Evolutionary conservation across 306 rosid species (phyloP).

Genomic region (Corylus heterophylla): DNA sequence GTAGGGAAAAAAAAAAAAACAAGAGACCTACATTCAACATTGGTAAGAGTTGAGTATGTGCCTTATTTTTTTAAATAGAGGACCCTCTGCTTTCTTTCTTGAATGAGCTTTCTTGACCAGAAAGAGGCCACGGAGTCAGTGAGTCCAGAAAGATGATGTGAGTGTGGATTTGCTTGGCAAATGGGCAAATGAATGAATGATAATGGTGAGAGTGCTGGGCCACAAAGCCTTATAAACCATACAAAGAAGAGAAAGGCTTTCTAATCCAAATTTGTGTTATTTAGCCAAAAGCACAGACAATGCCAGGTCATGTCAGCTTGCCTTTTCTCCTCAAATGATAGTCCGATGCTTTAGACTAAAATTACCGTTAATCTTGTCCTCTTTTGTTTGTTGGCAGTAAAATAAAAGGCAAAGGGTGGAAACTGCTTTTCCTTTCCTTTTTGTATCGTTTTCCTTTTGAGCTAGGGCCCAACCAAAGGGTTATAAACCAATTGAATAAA

Average conservation of each 20-base stretch:
- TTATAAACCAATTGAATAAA: too few relatives aligned
- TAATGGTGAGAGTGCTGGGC: background rate
- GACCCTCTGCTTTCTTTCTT: constrained; percentile 29
- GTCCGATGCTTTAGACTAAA: background rate
- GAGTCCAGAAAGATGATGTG: background rate
- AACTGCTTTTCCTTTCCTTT: background rate
- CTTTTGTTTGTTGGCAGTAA: background rate
- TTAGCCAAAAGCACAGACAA: constrained; percentile 1
- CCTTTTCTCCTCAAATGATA: background rate
- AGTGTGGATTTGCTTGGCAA: background rate
- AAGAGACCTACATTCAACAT: too few relatives aligned
- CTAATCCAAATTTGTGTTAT: background rate
- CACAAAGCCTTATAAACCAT: background rate
- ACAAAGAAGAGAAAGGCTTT: background rate
- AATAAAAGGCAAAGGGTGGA: background rate
- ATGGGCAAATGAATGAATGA: too few relatives aligned
- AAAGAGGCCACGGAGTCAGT: background rate
- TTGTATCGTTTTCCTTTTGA: background rate
- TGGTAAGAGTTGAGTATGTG: too few relatives aligned
- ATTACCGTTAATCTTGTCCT: background rate
- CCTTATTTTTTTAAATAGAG: constrained; percentile 21
- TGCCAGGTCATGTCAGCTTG: too few relatives aligned
- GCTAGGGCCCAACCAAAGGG: too few relatives aligned
- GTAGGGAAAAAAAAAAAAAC: too few relatives aligned
- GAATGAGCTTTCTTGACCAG: constrained; percentile 19